Evolutionary conservation across 805 yeast species (phyloP).

Genomic region (Starmerella bacillaris): DNA sequence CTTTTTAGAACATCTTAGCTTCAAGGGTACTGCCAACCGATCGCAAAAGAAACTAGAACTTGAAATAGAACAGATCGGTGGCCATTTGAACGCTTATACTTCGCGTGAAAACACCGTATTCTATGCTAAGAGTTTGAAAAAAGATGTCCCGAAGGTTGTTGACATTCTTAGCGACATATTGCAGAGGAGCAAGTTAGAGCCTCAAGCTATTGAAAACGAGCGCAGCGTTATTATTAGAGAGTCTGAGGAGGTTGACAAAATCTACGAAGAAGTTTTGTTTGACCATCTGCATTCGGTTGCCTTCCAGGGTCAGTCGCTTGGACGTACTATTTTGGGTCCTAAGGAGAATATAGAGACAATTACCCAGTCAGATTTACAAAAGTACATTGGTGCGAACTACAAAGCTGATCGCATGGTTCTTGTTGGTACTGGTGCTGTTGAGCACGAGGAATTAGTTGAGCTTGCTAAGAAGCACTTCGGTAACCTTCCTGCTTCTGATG

Average conservation of each 20-base stretch:
- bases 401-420: constrained; percentile 94
- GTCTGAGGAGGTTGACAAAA: constrained; percentile 92
- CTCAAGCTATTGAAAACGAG: constrained; percentile 78
- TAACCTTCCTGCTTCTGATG: constrained; percentile 28
- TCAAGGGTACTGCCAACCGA: constrained; percentile 77
- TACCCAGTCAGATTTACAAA: constrained; percentile 52
- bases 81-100: constrained; percentile 96
- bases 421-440: constrained; percentile 86
- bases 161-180: constrained; percentile 80
- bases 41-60: constrained; percentile 69
- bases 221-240: constrained; percentile 92
- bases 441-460: constrained; percentile 65
- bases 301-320: constrained; percentile 77
- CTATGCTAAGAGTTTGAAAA: constrained; percentile 70
- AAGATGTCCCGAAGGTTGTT: constrained; percentile 68
- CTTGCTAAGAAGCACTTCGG: constrained; percentile 60
- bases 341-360: constrained; percentile 71
- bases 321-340: constrained; percentile 93
- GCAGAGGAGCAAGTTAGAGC: constrained; percentile 68
- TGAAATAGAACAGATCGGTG: constrained; percentile 90
- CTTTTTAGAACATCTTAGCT: constrained; percentile 88
- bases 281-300: constrained; percentile 91
- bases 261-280: constrained; percentile 95
- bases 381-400: constrained; percentile 71
- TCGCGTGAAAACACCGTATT: constrained; percentile 95